A percentile compares a stretch with the other conserved stretches of the same genome.
phyloP scores from a whole-genome alignment of 2,329 filamentous ascomycete species.

The Aureobasidium musti region DNA sequence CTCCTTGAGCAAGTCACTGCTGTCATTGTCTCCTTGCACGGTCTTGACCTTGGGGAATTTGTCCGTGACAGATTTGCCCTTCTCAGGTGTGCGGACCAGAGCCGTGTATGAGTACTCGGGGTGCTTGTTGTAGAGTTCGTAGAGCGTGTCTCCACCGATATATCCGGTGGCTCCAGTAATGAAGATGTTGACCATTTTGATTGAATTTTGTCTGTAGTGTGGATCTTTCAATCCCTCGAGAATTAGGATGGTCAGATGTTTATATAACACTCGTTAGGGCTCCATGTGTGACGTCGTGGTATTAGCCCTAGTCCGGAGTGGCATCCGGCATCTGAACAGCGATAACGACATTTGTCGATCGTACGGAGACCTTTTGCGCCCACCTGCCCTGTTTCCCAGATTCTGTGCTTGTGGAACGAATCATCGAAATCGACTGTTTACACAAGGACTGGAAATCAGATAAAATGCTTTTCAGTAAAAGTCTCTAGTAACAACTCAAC shows the following conservation, averaged over 20 bases:
- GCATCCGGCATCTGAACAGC: neutral
- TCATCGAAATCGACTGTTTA: no score
- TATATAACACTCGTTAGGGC: neutral
- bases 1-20: constrained; percentile 47
- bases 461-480: constrained; percentile 21
- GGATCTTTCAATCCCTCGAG: neutral
- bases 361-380: neutral
- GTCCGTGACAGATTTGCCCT: constrained; percentile 50
- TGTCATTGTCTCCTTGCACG: constrained; percentile 56
- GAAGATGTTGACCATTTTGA: constrained; percentile 27
- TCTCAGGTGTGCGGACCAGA: constrained; percentile 54
- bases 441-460: neutral
- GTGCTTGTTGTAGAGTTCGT: constrained; percentile 48
- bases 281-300: constrained; percentile 4
- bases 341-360: neutral
- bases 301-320: neutral
- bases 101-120: constrained; percentile 54
- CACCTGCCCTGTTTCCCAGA: neutral
- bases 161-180: constrained; percentile 43
- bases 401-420: no score
- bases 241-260: neutral
- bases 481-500: constrained; percentile 5
- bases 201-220: neutral
- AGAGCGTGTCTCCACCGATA: constrained; percentile 50
- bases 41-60: constrained; percentile 53